Evolutionary conservation across 2,329 filamentous ascomycete genomes (phyloP).

Genomic region (Erysiphe pisi): DNA sequence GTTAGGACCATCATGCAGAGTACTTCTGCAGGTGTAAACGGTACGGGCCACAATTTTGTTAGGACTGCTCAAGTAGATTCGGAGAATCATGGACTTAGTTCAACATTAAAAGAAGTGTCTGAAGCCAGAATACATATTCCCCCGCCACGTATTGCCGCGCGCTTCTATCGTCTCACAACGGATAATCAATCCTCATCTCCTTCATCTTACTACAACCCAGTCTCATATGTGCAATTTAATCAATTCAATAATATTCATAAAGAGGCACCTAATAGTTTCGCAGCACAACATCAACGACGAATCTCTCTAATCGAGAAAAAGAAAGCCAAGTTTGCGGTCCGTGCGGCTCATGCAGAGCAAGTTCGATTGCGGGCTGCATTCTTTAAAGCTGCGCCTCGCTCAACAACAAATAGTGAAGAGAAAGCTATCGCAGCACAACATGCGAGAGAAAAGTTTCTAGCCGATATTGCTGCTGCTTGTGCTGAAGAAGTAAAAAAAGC

Average conservation of each 20-base stretch:
- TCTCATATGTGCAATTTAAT: constrained; percentile 57
- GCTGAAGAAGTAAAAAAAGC: constrained; percentile 74
- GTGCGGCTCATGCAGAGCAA: constrained; percentile 73
- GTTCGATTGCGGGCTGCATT: constrained; percentile 65
- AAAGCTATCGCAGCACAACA: constrained; percentile 65
- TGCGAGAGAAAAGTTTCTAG: constrained; percentile 67
- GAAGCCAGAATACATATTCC: constrained; percentile 45
- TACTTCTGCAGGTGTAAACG: background rate
- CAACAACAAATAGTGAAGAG: constrained; percentile 60
- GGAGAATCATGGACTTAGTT: constrained; percentile 33
- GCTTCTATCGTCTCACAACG: constrained; percentile 60
- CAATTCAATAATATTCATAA: constrained; percentile 41
- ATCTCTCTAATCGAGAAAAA: constrained; percentile 72
- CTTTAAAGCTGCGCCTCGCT: constrained; percentile 57
- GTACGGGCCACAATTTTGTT: background rate
- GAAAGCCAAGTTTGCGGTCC: constrained; percentile 66
- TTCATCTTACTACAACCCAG: constrained; percentile 66
- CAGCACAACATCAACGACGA: constrained; percentile 68
- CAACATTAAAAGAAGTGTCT: constrained; percentile 35
- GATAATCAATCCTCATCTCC: constrained; percentile 63
- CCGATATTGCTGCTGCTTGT: constrained; percentile 69
- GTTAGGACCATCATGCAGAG: too few relatives aligned
- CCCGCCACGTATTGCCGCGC: constrained; percentile 65
- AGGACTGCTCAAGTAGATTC: background rate
- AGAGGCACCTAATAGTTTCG: constrained; percentile 60